Evolutionary conservation across 129 eudicot genomes (phyloP).

Genomic region (Calendula officinalis): DNA sequence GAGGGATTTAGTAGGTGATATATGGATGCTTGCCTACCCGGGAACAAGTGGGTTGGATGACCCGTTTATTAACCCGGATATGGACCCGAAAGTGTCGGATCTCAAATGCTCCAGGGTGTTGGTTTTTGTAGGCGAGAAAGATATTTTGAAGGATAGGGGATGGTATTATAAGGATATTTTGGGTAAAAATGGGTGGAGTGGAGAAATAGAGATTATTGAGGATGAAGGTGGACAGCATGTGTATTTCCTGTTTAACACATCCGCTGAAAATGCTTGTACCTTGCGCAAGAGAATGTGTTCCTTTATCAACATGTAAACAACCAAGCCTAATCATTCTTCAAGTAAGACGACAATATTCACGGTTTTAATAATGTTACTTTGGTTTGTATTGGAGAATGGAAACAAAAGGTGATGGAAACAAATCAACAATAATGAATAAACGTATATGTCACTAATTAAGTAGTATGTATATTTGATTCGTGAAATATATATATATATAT

Average conservation of each 20-base stretch:
- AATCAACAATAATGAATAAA: no score
- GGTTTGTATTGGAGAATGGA: no score
- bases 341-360: not conserved
- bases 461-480: no score
- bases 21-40: conserved; percentile 17
- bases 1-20: not conserved
- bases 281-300: conserved; percentile 14
- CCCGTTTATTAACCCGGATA: conserved; percentile 29
- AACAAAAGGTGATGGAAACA: no score
- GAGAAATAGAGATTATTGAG: conserved; percentile 2
- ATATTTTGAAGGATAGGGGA: conserved; percentile 21
- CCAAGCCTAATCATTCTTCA: not conserved
- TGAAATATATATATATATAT: no score
- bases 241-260: not conserved
- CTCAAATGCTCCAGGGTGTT: conserved; percentile 19
- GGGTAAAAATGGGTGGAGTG: conserved; percentile 4
- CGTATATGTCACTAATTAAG: no score
- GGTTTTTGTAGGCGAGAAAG: conserved; percentile 19
- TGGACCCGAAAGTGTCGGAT: conserved; percentile 20
- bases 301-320: not conserved
- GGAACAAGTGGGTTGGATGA: conserved; percentile 31
- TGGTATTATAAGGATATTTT: conserved; percentile 9
- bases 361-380: no score
- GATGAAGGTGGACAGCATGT: conserved; percentile 19
- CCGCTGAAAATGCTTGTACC: not conserved